Base-by-base conservation (phyloP, 805 yeast genomes). In the Torulaspora delbrueckii region DNA sequence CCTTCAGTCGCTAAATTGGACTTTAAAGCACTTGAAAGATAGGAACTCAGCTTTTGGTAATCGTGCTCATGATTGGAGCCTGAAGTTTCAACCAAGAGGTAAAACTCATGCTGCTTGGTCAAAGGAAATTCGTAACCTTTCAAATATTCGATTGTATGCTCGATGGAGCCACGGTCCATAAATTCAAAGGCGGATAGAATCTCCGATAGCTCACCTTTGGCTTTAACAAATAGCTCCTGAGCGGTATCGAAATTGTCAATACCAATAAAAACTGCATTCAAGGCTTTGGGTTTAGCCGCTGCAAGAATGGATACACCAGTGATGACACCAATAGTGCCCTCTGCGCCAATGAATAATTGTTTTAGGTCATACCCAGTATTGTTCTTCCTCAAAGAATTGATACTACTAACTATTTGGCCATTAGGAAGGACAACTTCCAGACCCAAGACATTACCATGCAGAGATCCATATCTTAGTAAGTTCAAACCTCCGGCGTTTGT, bases 401-500 rank as follows among this genome's bases (percentile, higher is more conserved):
- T 77, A 2, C 88, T 83, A 53, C 83, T 76, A 51, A 82, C 74
- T 38, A 87, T 70, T 23, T 84, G 80, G 30, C 96, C 96, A 59
- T 86, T 85, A 14, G 95, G 82, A 54, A 87, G 71, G 14, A 87
- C 96, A 8, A 78, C 95, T 67, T 87, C 96, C 45, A 87, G 69
- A 1, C 96, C 96, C 41, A 87, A 70, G 0, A 88, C 93, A 16
- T 86, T 70, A 5, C 96, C 96, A 59, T 87, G 96, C 52, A 87
- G 74, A 5, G 91, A 84, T 3, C 96, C 96, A 64, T 86, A 87
- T 56, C 93, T 74, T 48, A 87, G 69, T 43, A 87, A 73, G 59
- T 96, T 72, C 56, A 88, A 74, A 2, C 96, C 96, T 56, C 96
- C 96, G 5, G 96, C 96, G 62, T 87, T 87, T 18, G 95, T 86